Conservation (phyloP, 2,329 filamentous ascomycete species). For the Beauveria varroae region DNA sequence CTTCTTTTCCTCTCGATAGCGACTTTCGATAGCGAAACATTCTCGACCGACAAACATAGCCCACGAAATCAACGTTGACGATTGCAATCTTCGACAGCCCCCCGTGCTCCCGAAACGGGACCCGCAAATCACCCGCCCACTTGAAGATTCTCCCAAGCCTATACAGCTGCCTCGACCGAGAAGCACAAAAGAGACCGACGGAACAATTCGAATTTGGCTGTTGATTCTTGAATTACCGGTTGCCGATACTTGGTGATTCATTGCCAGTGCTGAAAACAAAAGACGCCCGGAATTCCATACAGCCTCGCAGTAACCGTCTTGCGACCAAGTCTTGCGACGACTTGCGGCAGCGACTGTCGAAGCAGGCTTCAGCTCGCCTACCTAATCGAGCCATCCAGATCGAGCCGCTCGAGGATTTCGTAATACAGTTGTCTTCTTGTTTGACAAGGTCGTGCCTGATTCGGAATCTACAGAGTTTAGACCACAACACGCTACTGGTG, state of each 20-base stretch:
- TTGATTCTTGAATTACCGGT: not conserved
- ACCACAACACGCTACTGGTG: constrained; percentile 1
- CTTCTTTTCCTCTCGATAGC: not conserved
- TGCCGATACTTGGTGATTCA: not conserved
- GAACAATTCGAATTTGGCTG: not conserved
- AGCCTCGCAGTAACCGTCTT: not conserved
- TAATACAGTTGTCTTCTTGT: not conserved
- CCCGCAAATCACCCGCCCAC: too few species aligned
- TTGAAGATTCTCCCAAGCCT: too few species aligned
- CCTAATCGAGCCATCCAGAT: not conserved
- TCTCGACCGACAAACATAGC: not conserved
- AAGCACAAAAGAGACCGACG: not conserved
- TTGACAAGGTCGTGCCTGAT: not conserved
- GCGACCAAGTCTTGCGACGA: not conserved
- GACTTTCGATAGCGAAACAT: too few species aligned
- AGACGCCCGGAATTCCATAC: not conserved
- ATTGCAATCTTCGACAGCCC: too few species aligned
- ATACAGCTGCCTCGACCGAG: not conserved
- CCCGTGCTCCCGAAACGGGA: too few species aligned
- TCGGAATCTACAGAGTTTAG: not conserved
- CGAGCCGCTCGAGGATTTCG: not conserved
- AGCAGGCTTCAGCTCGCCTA: not conserved
- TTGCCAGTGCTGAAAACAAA: not conserved
- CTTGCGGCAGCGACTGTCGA: not conserved
- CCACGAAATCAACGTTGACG: not conserved